phyloP scores from a whole-genome alignment of 192 early-diverging fungal species.

The Coemansia guatemalensis region DNA sequence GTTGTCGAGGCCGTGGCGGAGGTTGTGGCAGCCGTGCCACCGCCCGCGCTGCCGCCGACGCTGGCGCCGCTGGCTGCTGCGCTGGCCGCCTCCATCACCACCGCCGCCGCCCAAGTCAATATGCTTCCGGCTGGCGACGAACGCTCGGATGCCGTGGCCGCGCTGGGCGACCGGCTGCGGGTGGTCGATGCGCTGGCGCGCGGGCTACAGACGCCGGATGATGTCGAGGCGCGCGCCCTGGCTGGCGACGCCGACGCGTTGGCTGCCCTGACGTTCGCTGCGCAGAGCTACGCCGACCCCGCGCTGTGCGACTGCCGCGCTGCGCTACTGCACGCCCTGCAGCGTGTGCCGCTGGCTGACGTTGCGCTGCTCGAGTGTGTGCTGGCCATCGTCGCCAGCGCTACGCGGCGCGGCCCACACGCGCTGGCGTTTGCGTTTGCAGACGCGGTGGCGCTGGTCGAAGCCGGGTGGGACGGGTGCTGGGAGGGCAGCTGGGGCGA shows the following conservation, averaged over 20 bases:
- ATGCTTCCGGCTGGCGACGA: constrained; percentile 5
- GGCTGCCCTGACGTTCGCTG: constrained; percentile 11
- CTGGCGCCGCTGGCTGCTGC: constrained; percentile 24
- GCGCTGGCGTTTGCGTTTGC: constrained; percentile 29
- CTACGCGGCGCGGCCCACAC: constrained; percentile 40
- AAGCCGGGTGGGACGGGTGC: constrained; percentile 19
- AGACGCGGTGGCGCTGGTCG: constrained; percentile 21
- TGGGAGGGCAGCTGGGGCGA: constrained; percentile 7
- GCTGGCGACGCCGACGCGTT: constrained; percentile 26
- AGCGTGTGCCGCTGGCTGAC: constrained; percentile 13
- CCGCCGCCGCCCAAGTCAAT: constrained; percentile 15
- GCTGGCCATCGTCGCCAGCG: constrained; percentile 30
- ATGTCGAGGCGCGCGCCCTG: constrained; percentile 44
- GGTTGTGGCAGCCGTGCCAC: constrained; percentile 29
- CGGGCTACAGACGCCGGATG: constrained; percentile 47
- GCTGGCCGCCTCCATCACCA: constrained; percentile 13
- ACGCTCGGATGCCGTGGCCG: constrained; percentile 6
- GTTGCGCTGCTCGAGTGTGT: constrained; percentile 32
- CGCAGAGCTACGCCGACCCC: constrained; percentile 28
- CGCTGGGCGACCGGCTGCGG: constrained; percentile 22
- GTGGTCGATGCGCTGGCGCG: constrained; percentile 38
- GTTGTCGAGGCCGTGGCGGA: constrained; percentile 49
- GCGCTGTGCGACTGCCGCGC: constrained; percentile 26
- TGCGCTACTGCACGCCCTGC: constrained; percentile 10
- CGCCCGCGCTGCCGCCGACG: constrained; percentile 16